A percentile compares a stretch with the other conserved stretches of the same genome.
Conservation (phyloP, 352 stramenopile genomes). For the Halophytophthora batemanensis region DNA sequence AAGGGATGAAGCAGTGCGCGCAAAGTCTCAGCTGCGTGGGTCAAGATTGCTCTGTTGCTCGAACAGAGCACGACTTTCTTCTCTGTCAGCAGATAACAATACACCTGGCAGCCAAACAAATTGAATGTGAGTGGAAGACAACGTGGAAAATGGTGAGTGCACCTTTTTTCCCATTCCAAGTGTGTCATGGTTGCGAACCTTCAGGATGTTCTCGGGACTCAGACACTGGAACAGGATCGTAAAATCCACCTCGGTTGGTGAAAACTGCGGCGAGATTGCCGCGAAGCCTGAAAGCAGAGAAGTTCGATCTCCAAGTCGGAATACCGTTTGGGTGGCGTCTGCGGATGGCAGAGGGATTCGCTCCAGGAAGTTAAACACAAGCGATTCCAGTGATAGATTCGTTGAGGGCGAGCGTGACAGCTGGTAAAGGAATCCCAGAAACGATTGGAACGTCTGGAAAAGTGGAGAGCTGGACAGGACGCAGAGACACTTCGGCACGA, state of each 20-base stretch:
- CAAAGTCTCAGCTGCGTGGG: slow-evolving; percentile 60
- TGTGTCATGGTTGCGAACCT: slow-evolving; percentile 22
- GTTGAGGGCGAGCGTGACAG: slow-evolving; percentile 30
- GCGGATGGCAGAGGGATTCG: slow-evolving; percentile 36
- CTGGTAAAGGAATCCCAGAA: slow-evolving; percentile 46
- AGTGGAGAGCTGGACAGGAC: slow-evolving; percentile 51
- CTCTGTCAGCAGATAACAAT: slow-evolving; percentile 58
- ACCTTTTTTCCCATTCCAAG: not conserved
- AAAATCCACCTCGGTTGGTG: slow-evolving; percentile 62
- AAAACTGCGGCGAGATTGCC: slow-evolving; percentile 28
- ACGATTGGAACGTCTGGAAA: slow-evolving; percentile 53
- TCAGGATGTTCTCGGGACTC: slow-evolving; percentile 60
- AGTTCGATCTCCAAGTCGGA: slow-evolving; percentile 34
- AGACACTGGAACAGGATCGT: slow-evolving; percentile 69
- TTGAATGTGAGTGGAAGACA: not conserved
- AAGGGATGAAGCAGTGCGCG: slow-evolving; percentile 60
- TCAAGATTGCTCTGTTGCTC: slow-evolving; percentile 54
- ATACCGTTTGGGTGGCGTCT: slow-evolving; percentile 28
- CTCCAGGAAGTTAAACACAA: slow-evolving; percentile 55
- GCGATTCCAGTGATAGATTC: slow-evolving; percentile 35
- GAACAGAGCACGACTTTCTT: slow-evolving; percentile 69
- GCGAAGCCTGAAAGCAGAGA: slow-evolving; percentile 34
- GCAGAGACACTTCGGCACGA: slow-evolving; percentile 62
- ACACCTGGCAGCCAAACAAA: slow-evolving; percentile 26
- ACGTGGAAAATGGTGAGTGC: too few species aligned